Evolutionary conservation across 768 basidiomycete genomes (phyloP).

Genomic region (Dioszegia aurantiaca): DNA sequence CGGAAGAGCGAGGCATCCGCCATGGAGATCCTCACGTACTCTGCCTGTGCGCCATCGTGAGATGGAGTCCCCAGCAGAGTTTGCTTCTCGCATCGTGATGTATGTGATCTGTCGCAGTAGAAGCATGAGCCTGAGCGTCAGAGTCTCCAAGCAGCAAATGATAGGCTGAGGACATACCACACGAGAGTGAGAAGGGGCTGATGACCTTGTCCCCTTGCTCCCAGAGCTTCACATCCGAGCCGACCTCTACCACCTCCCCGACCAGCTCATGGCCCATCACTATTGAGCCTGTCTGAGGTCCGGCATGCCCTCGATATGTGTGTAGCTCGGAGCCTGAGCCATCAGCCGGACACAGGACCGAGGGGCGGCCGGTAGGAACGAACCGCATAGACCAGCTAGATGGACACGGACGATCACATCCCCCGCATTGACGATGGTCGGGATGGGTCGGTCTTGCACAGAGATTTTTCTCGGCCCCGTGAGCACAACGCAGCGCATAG

Average conservation of each 20-base stretch:
- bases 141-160: background rate
- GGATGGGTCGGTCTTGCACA: slow-evolving; percentile 26
- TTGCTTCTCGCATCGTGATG: slow-evolving; percentile 36
- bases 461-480: slow-evolving; percentile 22
- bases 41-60: slow-evolving; percentile 46
- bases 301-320: slow-evolving; percentile 33
- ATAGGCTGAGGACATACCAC: slow-evolving; percentile 24
- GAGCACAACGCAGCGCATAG: slow-evolving; percentile 38
- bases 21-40: slow-evolving; percentile 42
- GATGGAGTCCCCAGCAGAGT: slow-evolving; percentile 36
- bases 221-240: slow-evolving; percentile 42
- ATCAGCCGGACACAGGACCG: background rate
- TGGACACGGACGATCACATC: slow-evolving; percentile 43
- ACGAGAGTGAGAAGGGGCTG: slow-evolving; percentile 44
- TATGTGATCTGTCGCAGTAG: slow-evolving; percentile 42
- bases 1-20: slow-evolving; percentile 39
- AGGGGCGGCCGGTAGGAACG: slow-evolving; percentile 10
- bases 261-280: slow-evolving; percentile 46
- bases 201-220: slow-evolving; percentile 49
- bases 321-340: slow-evolving; percentile 42
- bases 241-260: slow-evolving; percentile 35
- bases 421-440: slow-evolving; percentile 17
- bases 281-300: slow-evolving; percentile 20
- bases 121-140: slow-evolving; percentile 36
- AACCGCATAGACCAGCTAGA: slow-evolving; percentile 40